phyloP scores from a whole-genome alignment of 208 protist species.

The Acanthamoeba healyi region DNA sequence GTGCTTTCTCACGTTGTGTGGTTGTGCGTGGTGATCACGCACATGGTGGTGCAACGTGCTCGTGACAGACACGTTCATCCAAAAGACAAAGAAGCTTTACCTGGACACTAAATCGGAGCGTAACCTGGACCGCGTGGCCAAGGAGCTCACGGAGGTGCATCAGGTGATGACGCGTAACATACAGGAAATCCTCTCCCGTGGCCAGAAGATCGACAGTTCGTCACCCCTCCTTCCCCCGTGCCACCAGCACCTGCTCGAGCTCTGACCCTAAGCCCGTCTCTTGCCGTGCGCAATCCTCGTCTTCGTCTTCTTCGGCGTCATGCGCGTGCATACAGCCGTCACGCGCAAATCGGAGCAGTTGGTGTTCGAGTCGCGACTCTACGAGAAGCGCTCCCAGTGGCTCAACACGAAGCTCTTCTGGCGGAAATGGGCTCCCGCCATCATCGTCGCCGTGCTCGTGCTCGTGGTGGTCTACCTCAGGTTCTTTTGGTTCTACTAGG shows the following conservation, averaged over 20 bases:
- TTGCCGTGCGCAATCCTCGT: neutral
- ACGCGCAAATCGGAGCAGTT: slow-evolving; percentile 67
- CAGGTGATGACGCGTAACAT: slow-evolving; percentile 92
- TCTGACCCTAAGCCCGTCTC: no score
- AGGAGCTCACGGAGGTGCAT: slow-evolving; percentile 89
- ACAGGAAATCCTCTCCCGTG: slow-evolving; percentile 89
- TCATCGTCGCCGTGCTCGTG: slow-evolving; percentile 78
- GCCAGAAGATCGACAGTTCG: slow-evolving; percentile 89
- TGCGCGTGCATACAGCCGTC: neutral
- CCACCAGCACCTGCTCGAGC: neutral
- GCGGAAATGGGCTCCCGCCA: slow-evolving; percentile 84
- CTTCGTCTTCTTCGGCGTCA: neutral
- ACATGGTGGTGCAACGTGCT: neutral
- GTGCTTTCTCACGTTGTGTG: neutral
- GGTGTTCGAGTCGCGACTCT: slow-evolving; percentile 80
- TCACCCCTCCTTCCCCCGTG: neutral
- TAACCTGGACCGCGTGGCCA: slow-evolving; percentile 87
- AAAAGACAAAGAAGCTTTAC: slow-evolving; percentile 90
- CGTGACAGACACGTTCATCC: slow-evolving; percentile 89
- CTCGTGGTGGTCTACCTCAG: slow-evolving; percentile 85
- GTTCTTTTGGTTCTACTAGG: slow-evolving; percentile 82
- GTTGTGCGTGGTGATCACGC: no score
- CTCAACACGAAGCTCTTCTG: slow-evolving; percentile 84
- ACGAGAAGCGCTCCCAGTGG: slow-evolving; percentile 87
- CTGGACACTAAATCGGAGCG: slow-evolving; percentile 87